Conservation (phyloP, 2,329 filamentous ascomycete species). For the Cladophialophora chaetospira region DNA sequence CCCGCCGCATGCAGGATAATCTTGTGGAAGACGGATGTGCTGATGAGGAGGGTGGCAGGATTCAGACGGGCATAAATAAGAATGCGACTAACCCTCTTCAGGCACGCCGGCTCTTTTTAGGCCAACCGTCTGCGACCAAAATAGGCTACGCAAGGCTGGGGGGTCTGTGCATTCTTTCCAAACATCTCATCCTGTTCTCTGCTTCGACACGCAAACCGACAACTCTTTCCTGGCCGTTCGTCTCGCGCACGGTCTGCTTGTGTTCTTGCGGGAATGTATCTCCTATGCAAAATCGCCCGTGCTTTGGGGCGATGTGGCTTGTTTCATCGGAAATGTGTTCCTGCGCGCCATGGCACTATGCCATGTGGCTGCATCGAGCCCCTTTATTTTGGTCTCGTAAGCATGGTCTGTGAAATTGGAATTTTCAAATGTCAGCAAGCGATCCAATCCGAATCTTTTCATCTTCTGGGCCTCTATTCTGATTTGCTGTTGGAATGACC, state of each 20-base stretch:
- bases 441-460: slow-evolving; percentile 14
- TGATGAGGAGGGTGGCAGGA: neutral
- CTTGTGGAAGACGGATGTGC: neutral
- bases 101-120: too few species aligned
- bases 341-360: slow-evolving; percentile 2
- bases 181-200: too few species aligned
- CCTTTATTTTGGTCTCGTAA: neutral
- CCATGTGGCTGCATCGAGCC: slow-evolving; percentile 16
- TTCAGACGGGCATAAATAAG: neutral
- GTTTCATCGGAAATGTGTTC: neutral
- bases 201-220: too few species aligned
- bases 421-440: slow-evolving; percentile 18
- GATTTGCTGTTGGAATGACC: slow-evolving; percentile 17
- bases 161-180: too few species aligned
- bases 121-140: too few species aligned
- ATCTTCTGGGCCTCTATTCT: neutral
- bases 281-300: too few species aligned
- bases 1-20: neutral
- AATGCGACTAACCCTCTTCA: neutral
- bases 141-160: too few species aligned
- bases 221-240: too few species aligned
- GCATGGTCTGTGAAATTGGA: slow-evolving; percentile 5
- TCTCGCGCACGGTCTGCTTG: too few species aligned
- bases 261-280: too few species aligned
- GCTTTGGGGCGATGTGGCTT: neutral